Percentiles rank a stretch among this genome's conserved stretches.
These are phyloP conservation scores for Colletotrichum cereale DNA, from an alignment of 2,329 filamentous ascomycete genomes.

Conservation along the genomic window DNA sequence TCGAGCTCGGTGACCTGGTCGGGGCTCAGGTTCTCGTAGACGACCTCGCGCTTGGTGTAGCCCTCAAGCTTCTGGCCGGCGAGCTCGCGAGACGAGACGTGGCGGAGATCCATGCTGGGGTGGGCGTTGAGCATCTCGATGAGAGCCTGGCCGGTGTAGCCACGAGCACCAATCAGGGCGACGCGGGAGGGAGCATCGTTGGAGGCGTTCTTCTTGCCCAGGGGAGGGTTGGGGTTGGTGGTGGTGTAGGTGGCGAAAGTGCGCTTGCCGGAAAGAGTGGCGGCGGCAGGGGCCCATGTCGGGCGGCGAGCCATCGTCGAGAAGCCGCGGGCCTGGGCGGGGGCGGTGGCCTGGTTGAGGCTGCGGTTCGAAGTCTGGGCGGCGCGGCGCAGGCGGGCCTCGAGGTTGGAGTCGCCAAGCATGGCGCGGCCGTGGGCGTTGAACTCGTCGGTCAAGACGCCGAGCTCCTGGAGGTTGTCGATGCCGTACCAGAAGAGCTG, in stretches of 20 bases:
- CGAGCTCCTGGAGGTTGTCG: constrained; percentile 83
- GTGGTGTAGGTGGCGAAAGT: constrained; percentile 58
- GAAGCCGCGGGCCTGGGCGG: constrained; percentile 65
- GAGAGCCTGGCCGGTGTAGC: constrained; percentile 93
- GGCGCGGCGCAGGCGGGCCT: constrained; percentile 84
- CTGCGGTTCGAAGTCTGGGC: constrained; percentile 75
- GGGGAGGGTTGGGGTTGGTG: constrained; percentile 90
- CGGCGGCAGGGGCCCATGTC: constrained; percentile 44
- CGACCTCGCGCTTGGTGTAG: constrained; percentile 91
- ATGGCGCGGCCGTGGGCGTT: constrained; percentile 84
- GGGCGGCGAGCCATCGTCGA: constrained; percentile 67
- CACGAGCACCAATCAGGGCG: constrained; percentile 89
- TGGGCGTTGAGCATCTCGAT: constrained; percentile 90
- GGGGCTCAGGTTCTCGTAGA: constrained; percentile 88
- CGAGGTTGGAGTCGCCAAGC: constrained; percentile 90
- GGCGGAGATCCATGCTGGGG: constrained; percentile 87
- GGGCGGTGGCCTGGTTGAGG: constrained; percentile 48
- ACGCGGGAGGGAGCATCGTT: constrained; percentile 84
- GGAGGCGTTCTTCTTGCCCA: constrained; percentile 84
- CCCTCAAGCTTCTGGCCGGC: constrained; percentile 88
- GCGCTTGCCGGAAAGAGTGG: constrained; percentile 40
- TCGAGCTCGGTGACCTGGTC: constrained; percentile 91
- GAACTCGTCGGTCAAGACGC: constrained; percentile 87
- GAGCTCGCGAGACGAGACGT: constrained; percentile 95
- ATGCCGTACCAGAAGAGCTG: constrained; percentile 98